Conservation (phyloP, 441 rosid genomes). For the Capsella rubella region DNA sequence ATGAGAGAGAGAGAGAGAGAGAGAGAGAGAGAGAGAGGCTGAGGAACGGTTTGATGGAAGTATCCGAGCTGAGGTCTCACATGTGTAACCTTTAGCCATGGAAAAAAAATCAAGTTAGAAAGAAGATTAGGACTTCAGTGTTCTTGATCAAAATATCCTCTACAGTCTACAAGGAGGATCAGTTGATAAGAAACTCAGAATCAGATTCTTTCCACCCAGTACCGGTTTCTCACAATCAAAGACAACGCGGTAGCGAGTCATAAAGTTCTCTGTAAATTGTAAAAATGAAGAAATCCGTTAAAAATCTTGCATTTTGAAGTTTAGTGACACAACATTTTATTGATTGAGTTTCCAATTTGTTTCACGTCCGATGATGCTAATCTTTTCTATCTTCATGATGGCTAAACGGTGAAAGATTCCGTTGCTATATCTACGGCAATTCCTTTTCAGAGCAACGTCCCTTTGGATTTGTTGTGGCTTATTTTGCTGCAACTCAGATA, state of each 20-base stretch:
- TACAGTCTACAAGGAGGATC: not conserved
- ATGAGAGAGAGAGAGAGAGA: too few species aligned
- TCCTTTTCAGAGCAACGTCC: too few species aligned
- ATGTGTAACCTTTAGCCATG: conserved; percentile 40
- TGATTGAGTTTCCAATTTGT: conserved; percentile 21
- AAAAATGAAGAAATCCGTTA: conserved; percentile 13
- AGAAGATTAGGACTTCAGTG: conserved; percentile 5
- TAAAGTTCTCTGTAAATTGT: conserved; percentile 80
- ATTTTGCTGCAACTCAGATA: too few species aligned
- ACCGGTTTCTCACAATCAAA: conserved; percentile 79
- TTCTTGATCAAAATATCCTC: not conserved
- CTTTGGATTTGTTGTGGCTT: too few species aligned
- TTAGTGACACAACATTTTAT: conserved; percentile 16
- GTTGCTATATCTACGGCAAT: too few species aligned
- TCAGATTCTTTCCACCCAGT: conserved; percentile 86
- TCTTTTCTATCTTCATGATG: conserved; percentile 69
- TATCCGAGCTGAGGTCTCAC: conserved; percentile 45
- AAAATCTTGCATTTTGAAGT: not conserved
- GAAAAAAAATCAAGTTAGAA: not conserved
- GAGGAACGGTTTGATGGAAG: conserved; percentile 53
- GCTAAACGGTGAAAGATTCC: conserved; percentile 66
- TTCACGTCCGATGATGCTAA: conserved; percentile 96
- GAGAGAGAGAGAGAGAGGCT: too few species aligned
- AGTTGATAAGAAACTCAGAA: conserved; percentile 59
- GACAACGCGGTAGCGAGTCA: conserved; percentile 81